These are phyloP conservation scores for Dactylonectria estremocensis DNA, from an alignment of 2,329 filamentous ascomycete species.

Conservation along the genomic window DNA sequence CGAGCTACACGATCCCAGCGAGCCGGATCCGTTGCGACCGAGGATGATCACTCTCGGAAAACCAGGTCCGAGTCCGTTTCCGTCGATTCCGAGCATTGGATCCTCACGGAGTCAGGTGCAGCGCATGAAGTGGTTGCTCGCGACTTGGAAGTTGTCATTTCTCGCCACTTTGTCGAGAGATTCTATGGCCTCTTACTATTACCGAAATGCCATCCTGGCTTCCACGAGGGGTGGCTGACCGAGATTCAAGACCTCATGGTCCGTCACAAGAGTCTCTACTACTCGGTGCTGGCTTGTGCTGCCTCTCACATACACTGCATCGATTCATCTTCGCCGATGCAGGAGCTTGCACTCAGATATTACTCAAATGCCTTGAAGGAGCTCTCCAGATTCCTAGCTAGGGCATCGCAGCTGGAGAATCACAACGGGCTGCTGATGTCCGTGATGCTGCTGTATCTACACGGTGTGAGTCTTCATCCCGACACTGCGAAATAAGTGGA, in stretches of 20 bases:
- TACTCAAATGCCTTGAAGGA: conserved; percentile 42
- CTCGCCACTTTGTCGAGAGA: conserved; percentile 40
- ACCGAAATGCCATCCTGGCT: conserved; percentile 49
- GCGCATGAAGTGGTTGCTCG: conserved; percentile 27
- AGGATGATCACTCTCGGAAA: neutral
- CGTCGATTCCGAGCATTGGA: neutral
- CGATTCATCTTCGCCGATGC: conserved; percentile 34
- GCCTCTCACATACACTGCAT: conserved; percentile 45
- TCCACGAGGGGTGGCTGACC: conserved; percentile 48
- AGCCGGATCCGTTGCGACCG: neutral
- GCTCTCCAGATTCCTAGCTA: conserved; percentile 36
- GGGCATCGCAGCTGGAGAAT: conserved; percentile 30
- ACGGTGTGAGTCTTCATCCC: conserved; percentile 39
- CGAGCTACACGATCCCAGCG: neutral
- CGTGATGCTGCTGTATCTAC: conserved; percentile 45
- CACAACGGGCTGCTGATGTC: conserved; percentile 46
- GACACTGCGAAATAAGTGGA: too few species aligned
- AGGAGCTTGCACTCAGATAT: conserved; percentile 42
- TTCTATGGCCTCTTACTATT: conserved; percentile 45
- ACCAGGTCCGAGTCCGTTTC: neutral
- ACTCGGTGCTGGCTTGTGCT: conserved; percentile 49
- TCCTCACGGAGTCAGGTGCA: conserved; percentile 21
- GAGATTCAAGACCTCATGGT: conserved; percentile 50
- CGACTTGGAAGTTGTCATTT: conserved; percentile 34
- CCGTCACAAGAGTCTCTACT: conserved; percentile 47